Base-by-base conservation (phyloP, 257 asterid genomes). In the Lycium barbarum region DNA sequence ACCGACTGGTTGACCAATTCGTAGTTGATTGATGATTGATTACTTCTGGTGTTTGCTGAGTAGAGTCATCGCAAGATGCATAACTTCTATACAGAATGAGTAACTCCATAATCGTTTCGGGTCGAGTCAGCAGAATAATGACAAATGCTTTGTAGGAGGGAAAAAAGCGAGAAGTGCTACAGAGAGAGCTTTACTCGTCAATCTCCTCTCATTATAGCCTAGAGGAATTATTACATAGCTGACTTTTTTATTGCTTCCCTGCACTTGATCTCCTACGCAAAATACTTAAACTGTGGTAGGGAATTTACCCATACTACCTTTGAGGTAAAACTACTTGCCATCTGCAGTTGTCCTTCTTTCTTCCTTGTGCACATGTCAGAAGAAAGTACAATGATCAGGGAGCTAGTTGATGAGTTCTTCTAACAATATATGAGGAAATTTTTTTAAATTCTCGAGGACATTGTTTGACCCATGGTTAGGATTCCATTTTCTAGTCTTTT, bases 291-390 rank as follows among this genome's bases (percentile, higher is more conserved):
- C 47, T 15, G 49, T 53, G 82, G 45, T 49, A 51, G 65, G 82
- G 49, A 53, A 76, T 53, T 76, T 53, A 26, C 63, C 45, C 82
- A 76, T 76, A 26, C 47, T 74, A 61, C 61, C 81, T 74, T 74
- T 20, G 61, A 74, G 81, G 81, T 49, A 76, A 51, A 76, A 49
- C 20, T 76, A 47, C 47, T 53, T 74, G 63, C 22, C 22, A 8
- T 72, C 5, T 38, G 36, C 51, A 71, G 79, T 18, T 71, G 17
- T 17, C 55, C 57, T 70, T 38, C 53, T 17, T 43, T 45, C 36
- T 71, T 43, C 57, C 57, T 72, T 45, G 36, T n/a, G 36, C 57
- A 72, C 80, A 72, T 40, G 9, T 72, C 57, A 72, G 43, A 72
- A 18, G 36, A 12, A 72, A 72, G 55, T 72, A 10, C 57, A 72